Percentiles rank a stretch among this genome's conserved stretches.
phyloP scores from a whole-genome alignment of 1,284 basidiomycete species.

The Coniferiporia sulphurascens region DNA sequence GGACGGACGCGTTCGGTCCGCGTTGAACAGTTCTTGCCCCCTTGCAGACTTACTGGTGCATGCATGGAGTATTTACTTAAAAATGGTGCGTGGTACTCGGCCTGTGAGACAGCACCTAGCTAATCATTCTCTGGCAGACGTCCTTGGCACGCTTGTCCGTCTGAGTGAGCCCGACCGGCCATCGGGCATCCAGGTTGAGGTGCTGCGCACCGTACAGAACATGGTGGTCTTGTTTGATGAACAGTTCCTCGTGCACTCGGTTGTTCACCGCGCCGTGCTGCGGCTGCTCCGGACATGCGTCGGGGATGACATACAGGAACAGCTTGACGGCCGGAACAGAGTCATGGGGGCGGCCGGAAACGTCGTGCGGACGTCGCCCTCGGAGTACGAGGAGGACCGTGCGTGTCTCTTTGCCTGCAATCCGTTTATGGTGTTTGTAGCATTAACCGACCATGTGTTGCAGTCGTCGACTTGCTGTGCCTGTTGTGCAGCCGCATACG shows the following conservation, averaged over 20 bases:
- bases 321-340: conserved; percentile 68
- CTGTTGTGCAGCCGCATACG: conserved; percentile 87
- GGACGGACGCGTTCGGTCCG: neutral
- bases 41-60: conserved; percentile 68
- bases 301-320: conserved; percentile 85
- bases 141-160: conserved; percentile 79
- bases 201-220: conserved; percentile 78
- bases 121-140: conserved; percentile 43
- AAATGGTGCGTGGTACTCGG: conserved; percentile 71
- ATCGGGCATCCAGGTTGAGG: conserved; percentile 80
- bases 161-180: conserved; percentile 82
- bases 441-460: conserved; percentile 13
- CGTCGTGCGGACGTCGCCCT: conserved; percentile 61
- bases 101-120: no score
- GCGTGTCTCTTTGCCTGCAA: conserved; percentile 30
- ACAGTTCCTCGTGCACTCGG: conserved; percentile 86
- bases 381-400: conserved; percentile 85
- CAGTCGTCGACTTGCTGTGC: conserved; percentile 87
- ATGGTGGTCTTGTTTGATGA: conserved; percentile 88
- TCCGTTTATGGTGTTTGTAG: neutral
- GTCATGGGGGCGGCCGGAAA: conserved; percentile 79
- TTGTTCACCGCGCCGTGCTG: conserved; percentile 84
- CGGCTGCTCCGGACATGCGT: conserved; percentile 84
- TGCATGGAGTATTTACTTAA: conserved; percentile 91
- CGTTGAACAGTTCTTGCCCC: neutral